Evolutionary conservation across 2,329 filamentous ascomycete species (phyloP).

Genomic region (Capronia coronata): DNA sequence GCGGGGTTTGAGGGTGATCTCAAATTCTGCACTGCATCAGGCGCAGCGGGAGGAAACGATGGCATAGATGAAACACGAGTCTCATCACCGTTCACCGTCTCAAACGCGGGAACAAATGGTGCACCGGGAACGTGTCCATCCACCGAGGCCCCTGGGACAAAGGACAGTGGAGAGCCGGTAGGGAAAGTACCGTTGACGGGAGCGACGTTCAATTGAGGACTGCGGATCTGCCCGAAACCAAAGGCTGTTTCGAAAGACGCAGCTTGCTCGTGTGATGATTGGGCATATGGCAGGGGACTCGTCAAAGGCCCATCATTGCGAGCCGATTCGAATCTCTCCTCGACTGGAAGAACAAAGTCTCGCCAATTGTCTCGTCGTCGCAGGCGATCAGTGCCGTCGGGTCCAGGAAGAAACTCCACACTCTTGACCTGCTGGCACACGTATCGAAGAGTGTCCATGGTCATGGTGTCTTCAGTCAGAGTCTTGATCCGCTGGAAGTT

Average conservation of each 20-base stretch:
- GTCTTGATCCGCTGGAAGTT: conserved; percentile 79
- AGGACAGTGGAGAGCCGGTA: conserved; percentile 14
- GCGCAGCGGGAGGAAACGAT: conserved; percentile 2
- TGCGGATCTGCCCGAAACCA: conserved; percentile 15
- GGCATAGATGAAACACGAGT: background rate
- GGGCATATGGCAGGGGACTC: conserved; percentile 9
- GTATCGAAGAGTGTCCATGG: conserved; percentile 61
- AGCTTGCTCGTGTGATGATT: conserved; percentile 5
- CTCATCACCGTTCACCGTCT: conserved; percentile 4
- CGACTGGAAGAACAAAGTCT: conserved; percentile 66
- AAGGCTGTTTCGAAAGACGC: conserved; percentile 12
- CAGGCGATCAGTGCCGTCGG: conserved; percentile 72
- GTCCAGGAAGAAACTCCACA: conserved; percentile 67
- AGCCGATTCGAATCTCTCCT: conserved; percentile 65
- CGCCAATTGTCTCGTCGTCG: conserved; percentile 71
- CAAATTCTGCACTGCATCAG: background rate
- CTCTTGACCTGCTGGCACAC: conserved; percentile 66
- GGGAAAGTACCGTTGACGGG: conserved; percentile 17
- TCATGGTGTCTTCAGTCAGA: conserved; percentile 55
- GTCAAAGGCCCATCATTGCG: conserved; percentile 62
- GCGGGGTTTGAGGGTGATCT: conserved; percentile 10
- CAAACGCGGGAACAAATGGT: conserved; percentile 12
- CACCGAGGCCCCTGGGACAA: conserved; percentile 6
- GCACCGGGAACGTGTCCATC: conserved; percentile 8
- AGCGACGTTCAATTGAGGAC: conserved; percentile 9